Evolutionary conservation across 257 asterid genomes (phyloP).

Genomic region (Nicotiana benthamiana): DNA sequence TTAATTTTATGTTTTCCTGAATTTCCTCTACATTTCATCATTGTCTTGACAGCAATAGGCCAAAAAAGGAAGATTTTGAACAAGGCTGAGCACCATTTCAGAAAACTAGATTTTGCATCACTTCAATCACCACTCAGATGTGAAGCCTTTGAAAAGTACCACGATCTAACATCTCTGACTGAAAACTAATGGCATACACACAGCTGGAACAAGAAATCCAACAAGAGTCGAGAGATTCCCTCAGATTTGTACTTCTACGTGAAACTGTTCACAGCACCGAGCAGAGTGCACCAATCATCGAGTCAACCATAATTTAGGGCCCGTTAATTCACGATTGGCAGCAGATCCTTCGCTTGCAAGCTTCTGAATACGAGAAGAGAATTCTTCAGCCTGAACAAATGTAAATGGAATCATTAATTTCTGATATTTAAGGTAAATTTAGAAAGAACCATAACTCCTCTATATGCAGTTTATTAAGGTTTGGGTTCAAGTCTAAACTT

Average conservation of each 20-base stretch:
- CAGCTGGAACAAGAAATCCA: background rate
- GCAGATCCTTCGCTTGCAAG: constrained; percentile 68
- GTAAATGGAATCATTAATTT: background rate
- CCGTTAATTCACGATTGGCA: constrained; percentile 34
- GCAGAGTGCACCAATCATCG: constrained; percentile 13
- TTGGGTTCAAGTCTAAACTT: background rate
- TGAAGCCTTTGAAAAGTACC: background rate
- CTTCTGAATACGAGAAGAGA: constrained; percentile 73
- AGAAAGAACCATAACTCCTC: background rate
- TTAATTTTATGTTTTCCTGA: background rate
- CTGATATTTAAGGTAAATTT: background rate
- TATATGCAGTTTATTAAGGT: background rate
- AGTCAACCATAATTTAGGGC: constrained; percentile 58
- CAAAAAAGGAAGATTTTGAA: background rate
- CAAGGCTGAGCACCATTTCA: background rate
- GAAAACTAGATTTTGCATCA: background rate
- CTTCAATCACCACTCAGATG: background rate
- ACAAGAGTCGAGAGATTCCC: background rate
- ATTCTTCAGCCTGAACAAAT: constrained; percentile 63
- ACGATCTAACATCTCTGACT: background rate
- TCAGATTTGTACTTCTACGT: background rate
- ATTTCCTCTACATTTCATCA: background rate
- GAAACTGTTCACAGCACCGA: background rate
- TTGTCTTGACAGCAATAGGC: background rate
- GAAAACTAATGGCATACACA: background rate